Evolutionary conservation across 257 asterid species (phyloP), one percentile per base, ranked within the genome.

Genomic region (Salvia miltiorrhiza): DNA sequence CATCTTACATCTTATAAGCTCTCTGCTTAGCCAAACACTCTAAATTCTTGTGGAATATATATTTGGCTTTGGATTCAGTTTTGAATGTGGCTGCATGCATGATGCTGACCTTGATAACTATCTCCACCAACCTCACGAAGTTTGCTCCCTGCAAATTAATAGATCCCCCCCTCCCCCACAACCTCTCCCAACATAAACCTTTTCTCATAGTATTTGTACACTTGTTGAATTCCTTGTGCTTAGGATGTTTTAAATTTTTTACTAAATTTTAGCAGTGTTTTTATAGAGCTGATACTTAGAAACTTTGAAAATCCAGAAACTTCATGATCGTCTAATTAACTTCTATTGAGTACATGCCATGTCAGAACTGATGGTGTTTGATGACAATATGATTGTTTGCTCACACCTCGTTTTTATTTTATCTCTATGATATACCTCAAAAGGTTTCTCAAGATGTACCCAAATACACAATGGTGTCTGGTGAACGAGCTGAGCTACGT

Each of bases 371-470:
- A 60, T 50, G 54, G 35, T 49, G 44, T 65, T 40, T 65, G 68
- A 35, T 16, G 49, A 41, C 47, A n/a, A 33, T 63, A 44, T 52
- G 30, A 14, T 72, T 17, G 52, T 50, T 28, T 55, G 45, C 44
- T 21, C 7, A 16, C 20, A 44, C 40, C 63, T 33, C 8, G 19
- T 73, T 70, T 12, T 52, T 24, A 35, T 76, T 26, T 43, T 23
- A 64, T 50, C 65, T 56, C 40, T 70, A 7, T 64, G 30, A 62
- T 49, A 28, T 52, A 17, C 47, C 39, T 28, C 50, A n/a, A 72
- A 52, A 93, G 97, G 90, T 93, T 67, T 83, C 96, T 12, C 96
- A 90, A 80, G 99, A 90, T 79, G 95, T 93, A 16, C 99, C 99
- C 8, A 88, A 79, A 75, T 93, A 88, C 88, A 84, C 87, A 57